Percentiles rank a stretch among this genome's conserved stretches.
Conservation (phyloP, 2,329 filamentous ascomycete genomes). For the Aspergillus eucalypticola region DNA sequence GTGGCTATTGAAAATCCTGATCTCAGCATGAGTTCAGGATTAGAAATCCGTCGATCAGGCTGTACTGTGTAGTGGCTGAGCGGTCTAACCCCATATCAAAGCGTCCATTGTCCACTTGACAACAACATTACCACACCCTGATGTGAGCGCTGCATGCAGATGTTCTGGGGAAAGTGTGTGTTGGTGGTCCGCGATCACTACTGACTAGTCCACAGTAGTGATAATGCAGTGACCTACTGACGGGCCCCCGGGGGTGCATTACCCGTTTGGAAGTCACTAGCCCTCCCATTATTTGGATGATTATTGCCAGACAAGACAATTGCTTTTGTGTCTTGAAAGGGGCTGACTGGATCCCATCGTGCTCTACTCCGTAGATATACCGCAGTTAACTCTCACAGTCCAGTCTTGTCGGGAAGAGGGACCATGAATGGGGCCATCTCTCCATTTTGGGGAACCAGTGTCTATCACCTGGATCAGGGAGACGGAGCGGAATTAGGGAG, state of each 20-base stretch:
- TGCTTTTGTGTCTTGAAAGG: too few relatives aligned
- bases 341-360: too few relatives aligned
- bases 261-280: too few relatives aligned
- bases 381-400: too few relatives aligned
- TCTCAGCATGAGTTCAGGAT: neutral
- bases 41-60: neutral
- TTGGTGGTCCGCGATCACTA: too few relatives aligned
- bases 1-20: neutral
- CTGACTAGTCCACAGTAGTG: too few relatives aligned
- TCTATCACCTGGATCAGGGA: neutral
- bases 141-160: constrained; percentile 3
- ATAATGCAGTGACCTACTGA: neutral
- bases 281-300: too few relatives aligned
- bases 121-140: constrained; percentile 5
- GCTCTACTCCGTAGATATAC: too few relatives aligned
- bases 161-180: neutral
- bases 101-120: neutral
- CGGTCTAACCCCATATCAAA: neutral
- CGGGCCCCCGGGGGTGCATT: neutral
- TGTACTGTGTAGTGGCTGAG: neutral
- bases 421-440: too few relatives aligned
- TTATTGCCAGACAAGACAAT: too few relatives aligned
- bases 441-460: too few relatives aligned
- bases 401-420: too few relatives aligned
- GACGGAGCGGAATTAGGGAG: neutral